Percentiles rank a stretch among this genome's conserved stretches.
These are phyloP conservation scores for Beauveria varroae DNA, from an alignment of 2,329 filamentous ascomycete genomes.

Conservation along the genomic window DNA sequence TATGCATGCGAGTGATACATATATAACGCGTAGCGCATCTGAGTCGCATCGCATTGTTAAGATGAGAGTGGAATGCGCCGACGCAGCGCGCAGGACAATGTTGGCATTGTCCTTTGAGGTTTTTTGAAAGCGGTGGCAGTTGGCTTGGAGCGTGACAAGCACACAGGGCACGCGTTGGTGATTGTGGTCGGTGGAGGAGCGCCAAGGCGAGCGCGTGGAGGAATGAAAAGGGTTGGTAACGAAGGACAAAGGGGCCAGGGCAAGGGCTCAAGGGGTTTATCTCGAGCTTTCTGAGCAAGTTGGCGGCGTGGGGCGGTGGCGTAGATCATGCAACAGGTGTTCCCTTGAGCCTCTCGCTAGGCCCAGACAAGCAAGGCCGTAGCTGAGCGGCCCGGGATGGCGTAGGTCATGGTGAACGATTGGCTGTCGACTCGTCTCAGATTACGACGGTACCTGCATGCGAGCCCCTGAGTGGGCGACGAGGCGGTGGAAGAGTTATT, in stretches of 20 bases:
- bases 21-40: not conserved
- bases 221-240: not conserved
- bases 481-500: not conserved
- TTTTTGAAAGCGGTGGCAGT: not conserved
- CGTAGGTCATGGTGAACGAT: conserved; percentile 17
- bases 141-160: not conserved
- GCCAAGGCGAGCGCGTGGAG: not conserved
- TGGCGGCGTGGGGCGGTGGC: conserved; percentile 4
- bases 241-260: not conserved
- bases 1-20: not conserved
- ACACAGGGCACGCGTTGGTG: not conserved
- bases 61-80: not conserved
- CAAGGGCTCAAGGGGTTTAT: no score
- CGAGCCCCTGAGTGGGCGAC: conserved; percentile 11
- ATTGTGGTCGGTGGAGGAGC: not conserved
- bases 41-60: not conserved
- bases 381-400: conserved; percentile 1
- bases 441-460: conserved; percentile 21
- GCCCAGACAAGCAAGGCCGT: not conserved
- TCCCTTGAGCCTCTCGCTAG: conserved; percentile 2
- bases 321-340: conserved; percentile 6
- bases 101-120: not conserved
- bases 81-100: not conserved
- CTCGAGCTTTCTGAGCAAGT: not conserved
- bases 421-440: conserved; percentile 28